These are phyloP conservation scores for Amphirosellinia nigrospora DNA, from an alignment of 495 filamentous ascomycete genomes.

Conservation along the genomic window DNA sequence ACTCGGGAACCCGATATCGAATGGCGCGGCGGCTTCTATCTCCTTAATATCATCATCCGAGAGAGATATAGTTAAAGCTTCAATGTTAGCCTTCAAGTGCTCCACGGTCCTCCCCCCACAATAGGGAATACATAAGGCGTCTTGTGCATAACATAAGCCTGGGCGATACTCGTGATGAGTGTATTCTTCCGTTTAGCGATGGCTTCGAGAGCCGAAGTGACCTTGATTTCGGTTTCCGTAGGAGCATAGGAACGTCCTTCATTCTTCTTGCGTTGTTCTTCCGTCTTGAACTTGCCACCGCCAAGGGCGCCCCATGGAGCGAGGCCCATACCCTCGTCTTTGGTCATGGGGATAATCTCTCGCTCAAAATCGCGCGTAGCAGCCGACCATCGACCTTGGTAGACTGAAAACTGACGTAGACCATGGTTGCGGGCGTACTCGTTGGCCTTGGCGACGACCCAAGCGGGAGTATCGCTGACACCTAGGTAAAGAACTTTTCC, in stretches of 20 bases:
- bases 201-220: slow-evolving; percentile 62
- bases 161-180: slow-evolving; percentile 63
- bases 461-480: slow-evolving; percentile 72
- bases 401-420: slow-evolving; percentile 69
- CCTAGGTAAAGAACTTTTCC: slow-evolving; percentile 78
- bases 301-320: slow-evolving; percentile 69
- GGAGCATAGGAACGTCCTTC: slow-evolving; percentile 34
- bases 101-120: slow-evolving; percentile 63
- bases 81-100: slow-evolving; percentile 71
- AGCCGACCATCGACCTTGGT: slow-evolving; percentile 70
- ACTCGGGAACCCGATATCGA: slow-evolving; percentile 68
- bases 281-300: slow-evolving; percentile 67
- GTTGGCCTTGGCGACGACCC: slow-evolving; percentile 72
- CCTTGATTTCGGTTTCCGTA: slow-evolving; percentile 50
- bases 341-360: slow-evolving; percentile 71
- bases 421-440: slow-evolving; percentile 69
- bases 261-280: slow-evolving; percentile 45
- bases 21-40: slow-evolving; percentile 66
- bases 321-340: slow-evolving; percentile 72
- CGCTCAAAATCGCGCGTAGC: slow-evolving; percentile 69
- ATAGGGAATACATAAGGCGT: slow-evolving; percentile 79
- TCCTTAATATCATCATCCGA: slow-evolving; percentile 66
- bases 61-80: slow-evolving; percentile 64
- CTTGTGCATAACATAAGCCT: slow-evolving; percentile 78
- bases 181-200: slow-evolving; percentile 61